These are phyloP conservation scores for Cardamine chenopodiifolia DNA, from an alignment of 345 rosid species.

Conservation along the genomic window DNA sequence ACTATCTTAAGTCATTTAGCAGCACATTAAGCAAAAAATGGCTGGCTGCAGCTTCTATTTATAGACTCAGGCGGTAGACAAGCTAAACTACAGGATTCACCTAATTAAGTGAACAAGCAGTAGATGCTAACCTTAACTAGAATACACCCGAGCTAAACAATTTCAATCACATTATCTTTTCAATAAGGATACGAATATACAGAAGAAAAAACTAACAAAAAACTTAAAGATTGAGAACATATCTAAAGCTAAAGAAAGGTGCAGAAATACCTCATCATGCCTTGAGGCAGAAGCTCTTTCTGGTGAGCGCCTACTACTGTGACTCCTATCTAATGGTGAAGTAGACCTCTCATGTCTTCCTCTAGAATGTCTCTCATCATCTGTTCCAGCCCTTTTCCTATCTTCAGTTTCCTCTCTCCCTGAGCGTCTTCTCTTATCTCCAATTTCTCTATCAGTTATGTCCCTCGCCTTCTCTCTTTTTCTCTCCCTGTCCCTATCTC, in stretches of 20 bases:
- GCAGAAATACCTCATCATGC: constrained; percentile 59
- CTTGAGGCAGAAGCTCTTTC: constrained; percentile 36
- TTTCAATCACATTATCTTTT: constrained; percentile 5
- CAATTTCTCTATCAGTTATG: constrained; percentile 47
- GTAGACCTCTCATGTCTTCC: constrained; percentile 59
- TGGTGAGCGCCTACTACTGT: constrained; percentile 40
- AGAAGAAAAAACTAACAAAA: background rate
- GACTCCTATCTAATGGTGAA: constrained; percentile 53
- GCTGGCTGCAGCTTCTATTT: constrained; percentile 8
- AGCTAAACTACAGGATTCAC: constrained; percentile 3
- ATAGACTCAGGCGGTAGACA: background rate
- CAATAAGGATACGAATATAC: constrained; percentile 7
- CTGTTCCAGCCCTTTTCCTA: constrained; percentile 54
- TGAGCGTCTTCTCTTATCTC: constrained; percentile 55
- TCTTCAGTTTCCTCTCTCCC: constrained; percentile 61
- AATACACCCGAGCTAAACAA: constrained; percentile 20
- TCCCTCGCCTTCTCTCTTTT: constrained; percentile 42
- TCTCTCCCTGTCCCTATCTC: constrained; percentile 46
- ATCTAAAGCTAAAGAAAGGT: background rate
- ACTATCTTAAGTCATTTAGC: constrained; percentile 17
- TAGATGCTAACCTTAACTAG: constrained; percentile 12
- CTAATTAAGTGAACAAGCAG: background rate
- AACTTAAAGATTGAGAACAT: background rate
- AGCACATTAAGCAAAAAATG: constrained; percentile 9
- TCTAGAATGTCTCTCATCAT: constrained; percentile 54